These are phyloP conservation scores for Eleusine indica DNA, from an alignment of 176 grass and related monocot genomes.

Conservation along the genomic window DNA sequence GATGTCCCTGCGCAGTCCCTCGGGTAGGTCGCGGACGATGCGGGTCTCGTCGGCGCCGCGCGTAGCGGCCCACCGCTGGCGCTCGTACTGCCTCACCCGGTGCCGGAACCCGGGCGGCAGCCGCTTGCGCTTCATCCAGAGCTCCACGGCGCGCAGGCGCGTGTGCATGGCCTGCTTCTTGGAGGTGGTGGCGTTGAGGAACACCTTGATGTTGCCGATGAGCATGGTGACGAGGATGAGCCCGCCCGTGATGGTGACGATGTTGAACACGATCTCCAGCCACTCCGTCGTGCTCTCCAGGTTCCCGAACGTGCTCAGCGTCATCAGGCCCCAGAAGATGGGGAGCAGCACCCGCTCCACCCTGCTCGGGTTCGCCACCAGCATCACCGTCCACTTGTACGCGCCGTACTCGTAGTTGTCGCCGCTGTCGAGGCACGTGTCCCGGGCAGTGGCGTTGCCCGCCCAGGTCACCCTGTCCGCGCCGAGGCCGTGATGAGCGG, in stretches of 20 bases:
- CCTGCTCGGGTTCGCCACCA: conserved; percentile 69
- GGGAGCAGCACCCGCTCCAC: conserved; percentile 84
- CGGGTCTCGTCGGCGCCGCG: conserved; percentile 76
- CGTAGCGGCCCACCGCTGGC: conserved; percentile 91
- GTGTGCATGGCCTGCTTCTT: conserved; percentile 88
- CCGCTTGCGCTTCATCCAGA: conserved; percentile 84
- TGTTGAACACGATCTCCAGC: conserved; percentile 97
- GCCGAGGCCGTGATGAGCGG: neutral
- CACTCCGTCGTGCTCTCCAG: conserved; percentile 95
- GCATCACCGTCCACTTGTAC: conserved; percentile 84
- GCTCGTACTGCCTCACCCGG: conserved; percentile 79
- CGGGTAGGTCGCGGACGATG: conserved; percentile 80
- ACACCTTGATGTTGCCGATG: conserved; percentile 98
- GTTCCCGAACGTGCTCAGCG: conserved; percentile 80
- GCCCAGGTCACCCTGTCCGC: conserved; percentile 59
- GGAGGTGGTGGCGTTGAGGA: conserved; percentile 89
- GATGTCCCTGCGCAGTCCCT: conserved; percentile 83
- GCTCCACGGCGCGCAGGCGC: conserved; percentile 61
- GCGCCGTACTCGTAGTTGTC: conserved; percentile 76
- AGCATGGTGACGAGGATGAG: conserved; percentile 88
- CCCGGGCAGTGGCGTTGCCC: conserved; percentile 47
- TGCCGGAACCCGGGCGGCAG: conserved; percentile 59
- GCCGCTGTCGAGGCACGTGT: conserved; percentile 51
- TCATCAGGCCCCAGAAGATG: conserved; percentile 98
- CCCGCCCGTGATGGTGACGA: conserved; percentile 75